Conservation (phyloP, 192 early-diverging fungal genomes). For the Gorgonomyces haynaldii region DNA sequence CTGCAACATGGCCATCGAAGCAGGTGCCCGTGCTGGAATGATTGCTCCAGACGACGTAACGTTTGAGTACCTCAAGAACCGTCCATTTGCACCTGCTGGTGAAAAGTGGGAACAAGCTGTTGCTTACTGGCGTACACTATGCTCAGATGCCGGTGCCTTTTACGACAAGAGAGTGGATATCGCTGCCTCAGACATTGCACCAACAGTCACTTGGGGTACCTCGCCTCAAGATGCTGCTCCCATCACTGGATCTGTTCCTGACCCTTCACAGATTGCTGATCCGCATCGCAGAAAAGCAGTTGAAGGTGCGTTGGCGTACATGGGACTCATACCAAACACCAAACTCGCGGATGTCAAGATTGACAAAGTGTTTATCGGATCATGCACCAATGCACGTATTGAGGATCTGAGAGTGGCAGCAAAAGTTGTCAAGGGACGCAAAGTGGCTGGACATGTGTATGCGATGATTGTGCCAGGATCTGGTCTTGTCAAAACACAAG, state of each 20-base stretch:
- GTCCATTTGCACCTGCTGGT: slow-evolving; percentile 50
- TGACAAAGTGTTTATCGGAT: slow-evolving; percentile 66
- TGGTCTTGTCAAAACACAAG: slow-evolving; percentile 56
- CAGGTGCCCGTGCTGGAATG: slow-evolving; percentile 61
- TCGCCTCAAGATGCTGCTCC: slow-evolving; percentile 53
- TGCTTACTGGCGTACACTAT: slow-evolving; percentile 46
- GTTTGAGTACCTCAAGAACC: slow-evolving; percentile 50
- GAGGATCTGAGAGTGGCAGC: slow-evolving; percentile 59
- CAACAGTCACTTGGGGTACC: slow-evolving; percentile 61
- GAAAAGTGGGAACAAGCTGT: slow-evolving; percentile 50
- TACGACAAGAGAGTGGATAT: slow-evolving; percentile 55
- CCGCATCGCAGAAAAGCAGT: slow-evolving; percentile 31
- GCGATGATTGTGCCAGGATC: slow-evolving; percentile 68
- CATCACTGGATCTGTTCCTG: slow-evolving; percentile 50
- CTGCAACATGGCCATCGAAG: slow-evolving; percentile 69
- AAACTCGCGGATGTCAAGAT: slow-evolving; percentile 40
- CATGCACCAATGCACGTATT: slow-evolving; percentile 63
- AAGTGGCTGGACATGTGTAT: slow-evolving; percentile 45
- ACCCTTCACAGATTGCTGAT: slow-evolving; percentile 35
- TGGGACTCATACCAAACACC: slow-evolving; percentile 51
- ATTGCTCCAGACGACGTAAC: slow-evolving; percentile 60
- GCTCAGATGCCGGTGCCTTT: slow-evolving; percentile 46
- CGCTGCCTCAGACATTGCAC: slow-evolving; percentile 41
- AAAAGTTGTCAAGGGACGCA: slow-evolving; percentile 41
- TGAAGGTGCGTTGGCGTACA: slow-evolving; percentile 47